Conservation (phyloP, 2,329 filamentous ascomycete genomes). For the Alternaria ventricosa region DNA sequence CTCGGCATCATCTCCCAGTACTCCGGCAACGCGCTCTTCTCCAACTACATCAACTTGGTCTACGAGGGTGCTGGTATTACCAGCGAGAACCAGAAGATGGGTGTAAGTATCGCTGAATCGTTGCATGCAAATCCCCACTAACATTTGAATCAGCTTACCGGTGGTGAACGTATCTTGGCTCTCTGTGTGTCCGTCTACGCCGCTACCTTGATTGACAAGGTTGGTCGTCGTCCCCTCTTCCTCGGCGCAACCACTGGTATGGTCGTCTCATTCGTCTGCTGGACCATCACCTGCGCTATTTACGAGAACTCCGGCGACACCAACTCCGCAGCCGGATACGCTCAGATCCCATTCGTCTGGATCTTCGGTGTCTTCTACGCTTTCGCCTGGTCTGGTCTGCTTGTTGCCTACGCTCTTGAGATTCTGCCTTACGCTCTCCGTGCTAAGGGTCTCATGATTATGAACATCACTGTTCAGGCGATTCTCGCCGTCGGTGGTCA, state of each 20-base stretch:
- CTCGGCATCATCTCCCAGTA: conserved; percentile 73
- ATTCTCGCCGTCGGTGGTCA: conserved; percentile 67
- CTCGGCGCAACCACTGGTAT: conserved; percentile 51
- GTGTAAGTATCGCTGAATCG: conserved; percentile 46
- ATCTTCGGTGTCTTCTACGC: conserved; percentile 60
- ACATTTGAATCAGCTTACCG: conserved; percentile 24
- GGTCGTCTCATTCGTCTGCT: conserved; percentile 44
- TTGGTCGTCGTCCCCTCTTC: conserved; percentile 65
- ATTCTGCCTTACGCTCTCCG: conserved; percentile 59
- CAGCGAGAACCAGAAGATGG: conserved; percentile 44
- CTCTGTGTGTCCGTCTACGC: conserved; percentile 64
- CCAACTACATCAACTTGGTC: conserved; percentile 69
- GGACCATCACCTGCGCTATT: conserved; percentile 44
- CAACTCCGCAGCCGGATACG: conserved; percentile 50
- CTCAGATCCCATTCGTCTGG: conserved; percentile 60
- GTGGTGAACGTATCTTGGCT: conserved; percentile 65
- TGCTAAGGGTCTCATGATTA: conserved; percentile 59
- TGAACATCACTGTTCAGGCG: conserved; percentile 70
- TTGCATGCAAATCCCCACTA: neutral
- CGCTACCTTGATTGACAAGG: conserved; percentile 62
- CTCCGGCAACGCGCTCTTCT: conserved; percentile 70
- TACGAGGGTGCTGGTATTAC: conserved; percentile 68
- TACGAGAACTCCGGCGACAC: conserved; percentile 38
- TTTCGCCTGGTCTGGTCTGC: conserved; percentile 64
- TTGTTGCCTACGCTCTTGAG: conserved; percentile 61